Evolutionary conservation across 139 green algal genomes (phyloP).

Genomic region (Chlorella sp.): DNA sequence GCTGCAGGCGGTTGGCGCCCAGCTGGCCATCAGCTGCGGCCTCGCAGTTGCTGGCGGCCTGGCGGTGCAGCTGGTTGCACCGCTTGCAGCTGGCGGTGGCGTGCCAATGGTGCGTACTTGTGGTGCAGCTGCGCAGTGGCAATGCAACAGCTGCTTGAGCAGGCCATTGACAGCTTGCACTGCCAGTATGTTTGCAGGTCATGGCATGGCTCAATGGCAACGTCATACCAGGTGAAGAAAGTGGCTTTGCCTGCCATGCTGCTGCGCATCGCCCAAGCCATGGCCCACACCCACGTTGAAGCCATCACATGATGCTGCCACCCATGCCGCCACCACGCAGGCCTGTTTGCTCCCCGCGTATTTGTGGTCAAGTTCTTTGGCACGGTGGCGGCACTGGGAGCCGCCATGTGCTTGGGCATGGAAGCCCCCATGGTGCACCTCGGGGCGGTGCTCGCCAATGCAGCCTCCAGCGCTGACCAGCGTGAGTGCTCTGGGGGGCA

Average conservation of each 20-base stretch:
- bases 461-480: conserved; percentile 44
- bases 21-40: conserved; percentile 23
- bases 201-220: conserved; percentile 11
- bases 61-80: conserved; percentile 8
- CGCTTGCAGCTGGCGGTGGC: conserved; percentile 7
- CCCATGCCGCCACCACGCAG: no score
- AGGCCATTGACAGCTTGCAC: neutral
- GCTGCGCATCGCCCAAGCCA: neutral
- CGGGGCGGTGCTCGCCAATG: conserved; percentile 81
- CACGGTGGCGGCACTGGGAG: conserved; percentile 67
- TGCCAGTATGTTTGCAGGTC: neutral
- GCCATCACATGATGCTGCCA: no score
- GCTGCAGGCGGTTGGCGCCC: neutral
- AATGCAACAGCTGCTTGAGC: neutral
- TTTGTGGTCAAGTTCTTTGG: conserved; percentile 25
- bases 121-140: no score
- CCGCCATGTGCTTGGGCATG: conserved; percentile 66
- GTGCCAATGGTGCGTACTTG: neutral
- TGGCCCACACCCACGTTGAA: no score
- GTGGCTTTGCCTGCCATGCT: neutral
- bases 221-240: neutral
- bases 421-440: conserved; percentile 95
- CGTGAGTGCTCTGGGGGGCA: no score
- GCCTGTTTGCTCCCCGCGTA: neutral
- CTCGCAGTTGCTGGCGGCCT: neutral